Base-by-base conservation (phyloP, 129 eudicot species). In the Mikania micrantha region DNA sequence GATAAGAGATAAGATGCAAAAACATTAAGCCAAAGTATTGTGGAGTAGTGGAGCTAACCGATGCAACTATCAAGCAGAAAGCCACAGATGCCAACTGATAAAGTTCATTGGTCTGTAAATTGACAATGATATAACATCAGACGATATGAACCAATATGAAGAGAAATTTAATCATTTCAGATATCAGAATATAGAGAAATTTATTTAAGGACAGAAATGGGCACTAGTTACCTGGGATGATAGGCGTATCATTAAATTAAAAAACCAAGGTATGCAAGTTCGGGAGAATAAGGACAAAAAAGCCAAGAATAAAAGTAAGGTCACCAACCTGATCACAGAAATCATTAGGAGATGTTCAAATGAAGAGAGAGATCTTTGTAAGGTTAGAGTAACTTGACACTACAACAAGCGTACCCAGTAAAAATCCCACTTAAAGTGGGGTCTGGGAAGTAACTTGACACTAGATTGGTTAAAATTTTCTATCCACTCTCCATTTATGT, bases 21-120 rank as follows among this genome's bases (percentile, higher is more conserved):
- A 66, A 47, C n/a, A 67, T 41, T 2, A 59, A 67, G 40, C 6
- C 12, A 53, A 41, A 40, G 25, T 62, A 25, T 50, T 12, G 42
- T 45, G 9, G 59, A 77, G 80, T 59, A 67, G 67, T 54, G 82
- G 71, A 77, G 65, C 93, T 29, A 70, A 91, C 97, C 90, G 91
- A 90, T 54, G 97, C 97, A 79, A 90, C 97, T 57, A 87, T 77
- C 78, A 91, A 82, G 88, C 97, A 91, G 86, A 91, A 87, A 27
- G 95, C 97, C 70, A 91, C 95, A 13, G 95, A 85, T 41, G 97
- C 93, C 76, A 91, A 61, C 67, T 91, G 97, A 71, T 91, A 91
- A 42, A 91, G 97, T 65, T 91, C 97, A 77, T 87, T 91, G 41
- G 95, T 91, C 97, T 91, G 90, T 85, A 87, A 13, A 79, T 36